Base-by-base conservation (phyloP, 83 land plant genomes). In the Picea engelmannii region DNA sequence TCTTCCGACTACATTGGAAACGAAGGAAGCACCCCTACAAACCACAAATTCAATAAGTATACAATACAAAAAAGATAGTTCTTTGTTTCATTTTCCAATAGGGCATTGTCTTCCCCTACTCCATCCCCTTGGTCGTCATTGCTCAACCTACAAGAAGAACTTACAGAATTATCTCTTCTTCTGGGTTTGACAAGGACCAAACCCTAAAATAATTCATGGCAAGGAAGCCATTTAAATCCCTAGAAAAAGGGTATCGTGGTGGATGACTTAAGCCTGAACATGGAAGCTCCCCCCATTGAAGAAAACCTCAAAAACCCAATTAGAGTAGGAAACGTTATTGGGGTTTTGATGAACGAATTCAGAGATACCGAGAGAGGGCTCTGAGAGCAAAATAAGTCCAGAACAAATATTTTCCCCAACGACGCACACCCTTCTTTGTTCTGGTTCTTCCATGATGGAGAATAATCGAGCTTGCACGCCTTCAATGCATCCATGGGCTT, bases 1-100 rank as follows among this genome's bases (percentile, higher is more conserved):
- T 96, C 99, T 60, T 96, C 94, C 4, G 95, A 77, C 62, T 92
- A 93, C 65, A 89, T 86, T 27, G 88, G 84, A 91, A 92, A 97
- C 16, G 99, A 96, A 49, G 98, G 98, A 10, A 97, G 85, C 90
- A 95, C 94, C n/a, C 99, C 99, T 93, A 83, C 70, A 86, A 82
- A 27, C 21, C 13, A 82, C 59, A 73, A 73, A 0, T 20, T 52
- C 58, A 44, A 47, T 3, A 21, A 17, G n/a, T 23, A 73, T 66
- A 11, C 38, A 25, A 61, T 31, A 24, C 17, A 31, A 42, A 66
- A 42, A 17, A 12, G 27, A 44, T 78, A 78, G 10, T 68, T 15
- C 70, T 38, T 5, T 42, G 6, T 3, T 82, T 44, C 47, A 0
- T 13, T 61, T 17, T 59, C 80, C 12, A 82, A 25, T 1, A 4